Evolutionary conservation across 352 stramenopile species (phyloP), one percentile per base, ranked within the genome.

Genomic region (Phytophthora meadii): DNA sequence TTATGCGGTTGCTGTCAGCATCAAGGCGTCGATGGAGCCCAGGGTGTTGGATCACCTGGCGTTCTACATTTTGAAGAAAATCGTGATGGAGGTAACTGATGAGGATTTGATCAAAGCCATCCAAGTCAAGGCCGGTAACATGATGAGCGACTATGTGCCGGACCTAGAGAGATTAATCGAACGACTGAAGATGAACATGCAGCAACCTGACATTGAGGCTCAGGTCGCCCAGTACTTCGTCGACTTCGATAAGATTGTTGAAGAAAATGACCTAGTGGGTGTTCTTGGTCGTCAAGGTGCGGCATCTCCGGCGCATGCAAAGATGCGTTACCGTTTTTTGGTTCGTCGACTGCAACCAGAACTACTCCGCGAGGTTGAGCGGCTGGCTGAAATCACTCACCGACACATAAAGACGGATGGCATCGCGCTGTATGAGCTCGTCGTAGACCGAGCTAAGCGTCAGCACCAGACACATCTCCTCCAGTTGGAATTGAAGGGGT

Each of bases 1-100:
- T 8, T 49, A 49, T 49, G 42, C 42, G 42, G 42, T 49, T 19
- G 42, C 42, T 19, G 42, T 49, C 42, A 49, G 42, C 44, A 51
- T 51, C 44, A 51, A 51, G 44, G 44, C 44, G 44, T 51, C 44
- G 4, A 36, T 37, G 24, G 44, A 51, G 17, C 44, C 44, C 17
- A 51, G 47, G 32, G 47, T 54, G n/a, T 39, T 40, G 9, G 25
- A 53, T 24, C 17, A 44, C 49, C 49, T 56, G 17, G 36, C 34
- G 34, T 48, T 44, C 36, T 57, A 51, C 11, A 37, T 51, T 8
- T 9, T 51, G 25, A 51, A 51, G 11, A 51, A 51, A n/a, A 7
- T 10, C 17, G 44, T 51, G 1, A 8, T 51, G 8, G 24, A 51
- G 6, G 24, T 51, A 8, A 51, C 10, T 1, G 24, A 51, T 51